Evolutionary conservation across 1,284 basidiomycete species (phyloP).

Genomic region (Singerocomus rubriflavus): DNA sequence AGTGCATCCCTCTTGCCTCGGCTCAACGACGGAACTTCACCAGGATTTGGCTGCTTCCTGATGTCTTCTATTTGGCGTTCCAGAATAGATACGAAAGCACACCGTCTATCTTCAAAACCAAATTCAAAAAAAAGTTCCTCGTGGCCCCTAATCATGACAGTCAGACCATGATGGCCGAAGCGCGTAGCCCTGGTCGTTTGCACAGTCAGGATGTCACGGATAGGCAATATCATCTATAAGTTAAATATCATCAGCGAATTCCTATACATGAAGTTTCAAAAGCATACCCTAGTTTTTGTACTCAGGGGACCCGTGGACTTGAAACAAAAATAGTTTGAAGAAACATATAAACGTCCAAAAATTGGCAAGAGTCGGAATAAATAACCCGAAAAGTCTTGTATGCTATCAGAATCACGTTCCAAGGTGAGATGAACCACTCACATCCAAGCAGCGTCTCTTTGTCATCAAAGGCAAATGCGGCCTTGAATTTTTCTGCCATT

Average conservation of each 20-base stretch:
- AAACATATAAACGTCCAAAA: constrained; percentile 83
- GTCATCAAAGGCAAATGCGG: constrained; percentile 80
- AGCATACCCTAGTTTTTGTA: constrained; percentile 71
- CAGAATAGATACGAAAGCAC: constrained; percentile 72
- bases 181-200: constrained; percentile 87
- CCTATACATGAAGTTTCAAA: constrained; percentile 4
- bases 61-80: constrained; percentile 79
- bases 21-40: constrained; percentile 41
- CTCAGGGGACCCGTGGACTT: constrained; percentile 76
- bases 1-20: constrained; percentile 62
- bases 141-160: constrained; percentile 90
- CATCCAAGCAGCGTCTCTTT: constrained; percentile 85
- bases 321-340: constrained; percentile 88
- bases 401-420: constrained; percentile 11
- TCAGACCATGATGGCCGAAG: constrained; percentile 85
- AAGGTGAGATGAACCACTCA: constrained; percentile 40
- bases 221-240: constrained; percentile 87
- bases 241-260: constrained; percentile 7
- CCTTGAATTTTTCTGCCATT: constrained; percentile 71
- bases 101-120: constrained; percentile 70
- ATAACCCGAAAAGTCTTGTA: constrained; percentile 81
- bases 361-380: constrained; percentile 84
- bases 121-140: constrained; percentile 99
- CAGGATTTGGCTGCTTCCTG: constrained; percentile 45
- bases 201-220: constrained; percentile 81